Evolutionary conservation across 306 rosid genomes (phyloP).

Genomic region (Purshia tridentata): DNA sequence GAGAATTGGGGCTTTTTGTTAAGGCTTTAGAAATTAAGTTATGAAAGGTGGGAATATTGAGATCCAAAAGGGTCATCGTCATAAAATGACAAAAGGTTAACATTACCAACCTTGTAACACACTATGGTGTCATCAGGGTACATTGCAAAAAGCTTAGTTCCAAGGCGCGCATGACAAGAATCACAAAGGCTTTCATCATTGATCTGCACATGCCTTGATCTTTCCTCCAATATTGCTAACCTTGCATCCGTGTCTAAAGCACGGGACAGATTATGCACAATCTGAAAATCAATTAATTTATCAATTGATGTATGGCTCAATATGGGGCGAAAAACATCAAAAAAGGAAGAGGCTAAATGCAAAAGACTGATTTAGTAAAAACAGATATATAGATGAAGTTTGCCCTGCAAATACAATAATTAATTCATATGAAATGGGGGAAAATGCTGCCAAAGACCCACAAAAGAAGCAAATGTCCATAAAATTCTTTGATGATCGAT

Average conservation of each 20-base stretch:
- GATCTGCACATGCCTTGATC: conserved; percentile 85
- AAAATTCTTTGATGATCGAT: neutral
- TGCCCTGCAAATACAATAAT: neutral
- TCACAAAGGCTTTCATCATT: conserved; percentile 92
- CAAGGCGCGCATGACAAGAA: conserved; percentile 94
- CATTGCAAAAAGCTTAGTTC: conserved; percentile 93
- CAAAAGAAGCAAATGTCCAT: too few relatives aligned
- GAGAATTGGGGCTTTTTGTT: neutral
- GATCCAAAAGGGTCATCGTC: neutral
- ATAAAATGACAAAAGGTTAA: conserved; percentile 8
- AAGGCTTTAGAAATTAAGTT: neutral
- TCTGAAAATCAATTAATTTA: conserved; percentile 46
- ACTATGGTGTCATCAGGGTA: conserved; percentile 85
- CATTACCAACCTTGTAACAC: conserved; percentile 81
- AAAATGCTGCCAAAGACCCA: neutral
- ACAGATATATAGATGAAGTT: too few relatives aligned
- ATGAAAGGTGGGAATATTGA: neutral
- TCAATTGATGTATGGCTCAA: conserved; percentile 18
- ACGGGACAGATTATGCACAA: conserved; percentile 80
- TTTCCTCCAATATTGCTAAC: conserved; percentile 87
- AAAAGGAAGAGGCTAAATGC: neutral
- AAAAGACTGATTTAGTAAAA: neutral
- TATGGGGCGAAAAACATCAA: neutral
- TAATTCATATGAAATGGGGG: conserved; percentile 8
- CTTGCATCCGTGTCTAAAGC: conserved; percentile 90